phyloP scores from a whole-genome alignment of 2,329 filamentous ascomycete species.

The Stachybotrys chlorohalonatus region DNA sequence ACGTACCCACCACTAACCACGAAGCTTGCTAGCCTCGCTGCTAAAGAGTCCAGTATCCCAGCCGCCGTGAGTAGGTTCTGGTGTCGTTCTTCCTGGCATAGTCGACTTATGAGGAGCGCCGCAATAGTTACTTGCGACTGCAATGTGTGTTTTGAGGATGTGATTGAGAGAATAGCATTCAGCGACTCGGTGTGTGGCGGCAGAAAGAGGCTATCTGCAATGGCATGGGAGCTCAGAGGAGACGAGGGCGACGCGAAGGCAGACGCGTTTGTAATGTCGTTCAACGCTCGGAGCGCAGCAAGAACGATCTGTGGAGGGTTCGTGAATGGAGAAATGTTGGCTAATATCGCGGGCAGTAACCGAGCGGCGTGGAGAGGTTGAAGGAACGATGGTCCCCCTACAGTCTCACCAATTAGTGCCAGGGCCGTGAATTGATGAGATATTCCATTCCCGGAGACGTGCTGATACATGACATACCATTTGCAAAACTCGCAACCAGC shows the following conservation, averaged over 20 bases:
- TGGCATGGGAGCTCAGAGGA: slow-evolving; percentile 35
- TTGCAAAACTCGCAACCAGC: slow-evolving; percentile 75
- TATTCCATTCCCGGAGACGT: background rate
- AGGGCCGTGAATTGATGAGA: background rate
- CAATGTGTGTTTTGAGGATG: slow-evolving; percentile 37
- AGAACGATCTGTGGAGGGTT: slow-evolving; percentile 59
- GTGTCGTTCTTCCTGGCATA: slow-evolving; percentile 62
- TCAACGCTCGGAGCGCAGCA: slow-evolving; percentile 65
- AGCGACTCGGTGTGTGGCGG: slow-evolving; percentile 53
- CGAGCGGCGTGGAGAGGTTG: slow-evolving; percentile 60
- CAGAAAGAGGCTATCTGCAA: slow-evolving; percentile 59
- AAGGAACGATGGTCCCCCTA: slow-evolving; percentile 75
- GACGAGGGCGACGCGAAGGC: slow-evolving; percentile 42
- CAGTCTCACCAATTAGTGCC: background rate
- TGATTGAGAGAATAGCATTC: slow-evolving; percentile 54
- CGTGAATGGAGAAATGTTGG: slow-evolving; percentile 56
- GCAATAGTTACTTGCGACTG: slow-evolving; percentile 56
- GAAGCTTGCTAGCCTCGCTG: slow-evolving; percentile 62
- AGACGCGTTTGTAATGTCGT: slow-evolving; percentile 60
- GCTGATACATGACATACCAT: slow-evolving; percentile 46
- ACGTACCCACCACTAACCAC: slow-evolving; percentile 60
- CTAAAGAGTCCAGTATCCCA: slow-evolving; percentile 71
- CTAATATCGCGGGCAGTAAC: slow-evolving; percentile 60
- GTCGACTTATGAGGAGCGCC: slow-evolving; percentile 42
- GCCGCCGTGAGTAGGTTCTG: slow-evolving; percentile 62